A percentile compares a stretch with the other conserved stretches of the same genome.
These are phyloP conservation scores for Pueraria montana DNA, from an alignment of 306 rosid species.

Conservation along the genomic window DNA sequence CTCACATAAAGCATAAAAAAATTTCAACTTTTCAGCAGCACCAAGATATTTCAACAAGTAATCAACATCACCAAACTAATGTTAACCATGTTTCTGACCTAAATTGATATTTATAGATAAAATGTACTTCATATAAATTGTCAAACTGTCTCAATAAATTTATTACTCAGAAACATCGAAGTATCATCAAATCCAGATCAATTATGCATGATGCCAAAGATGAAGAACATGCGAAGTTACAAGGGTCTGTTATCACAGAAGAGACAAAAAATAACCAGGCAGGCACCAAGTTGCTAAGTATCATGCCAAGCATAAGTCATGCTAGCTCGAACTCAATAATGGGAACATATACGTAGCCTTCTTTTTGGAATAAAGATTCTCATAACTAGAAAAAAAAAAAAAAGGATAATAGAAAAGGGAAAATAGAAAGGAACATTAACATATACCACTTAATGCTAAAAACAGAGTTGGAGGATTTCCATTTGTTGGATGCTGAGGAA, in stretches of 20 bases:
- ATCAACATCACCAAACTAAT: conserved; percentile 33
- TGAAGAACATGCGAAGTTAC: conserved; percentile 22
- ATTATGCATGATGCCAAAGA: conserved; percentile 7
- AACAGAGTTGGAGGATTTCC: conserved; percentile 95
- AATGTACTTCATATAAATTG: conserved; percentile 25
- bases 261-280: neutral
- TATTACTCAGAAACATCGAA: conserved; percentile 9
- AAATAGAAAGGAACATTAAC: neutral
- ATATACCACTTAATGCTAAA: conserved; percentile 77
- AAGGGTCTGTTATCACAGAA: conserved; percentile 19
- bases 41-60: conserved; percentile 25
- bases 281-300: conserved; percentile 23
- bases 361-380: conserved; percentile 36
- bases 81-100: conserved; percentile 18
- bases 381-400: neutral
- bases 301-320: conserved; percentile 3
- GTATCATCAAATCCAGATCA: conserved; percentile 20
- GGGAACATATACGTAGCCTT: conserved; percentile 35
- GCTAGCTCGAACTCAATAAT: conserved; percentile 41
- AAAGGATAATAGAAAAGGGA: conserved; percentile 30
- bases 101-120: conserved; percentile 17
- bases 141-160: conserved; percentile 24
- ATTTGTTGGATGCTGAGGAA: conserved; percentile 89
- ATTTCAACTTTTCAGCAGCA: conserved; percentile 17
- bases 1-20: neutral